Base-by-base conservation (phyloP, 257 asterid species). In the Vinca minor region DNA sequence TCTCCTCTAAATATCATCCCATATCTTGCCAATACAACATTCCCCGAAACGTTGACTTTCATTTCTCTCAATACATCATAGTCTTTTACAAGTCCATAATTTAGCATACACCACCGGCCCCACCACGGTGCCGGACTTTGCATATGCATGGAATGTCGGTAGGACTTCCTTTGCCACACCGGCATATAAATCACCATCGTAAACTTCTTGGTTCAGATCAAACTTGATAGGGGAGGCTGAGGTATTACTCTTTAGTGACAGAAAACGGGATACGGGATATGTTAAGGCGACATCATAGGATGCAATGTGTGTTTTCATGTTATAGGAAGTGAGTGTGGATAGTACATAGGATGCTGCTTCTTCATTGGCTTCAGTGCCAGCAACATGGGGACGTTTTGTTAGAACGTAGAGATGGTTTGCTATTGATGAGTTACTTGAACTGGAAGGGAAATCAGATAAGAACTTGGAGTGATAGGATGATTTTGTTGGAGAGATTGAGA, bases 1-100 rank as follows among this genome's bases (percentile, higher is more conserved):
- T 90, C 95, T 67, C 96, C 97, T 79, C 97, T 84, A 69, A 28
- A 90, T 42, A 85, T 78, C 76, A 78, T 36, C 38, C 95, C 97
- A 41, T 90, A 90, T 78, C 88, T 79, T 7, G 93, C 95, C 71
- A 90, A 68, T 11, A 70, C 90, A 66, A 90, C 74, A 23, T 31
- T 73, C n/a, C 89, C 88, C 1, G 95, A 59, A 5, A 84, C 84
- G 59, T 87, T 84, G 4, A 87, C 93, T 39, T 89, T 87, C 77
- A 82, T 75, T 61, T 65, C 81, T 53, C 35, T 72, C 82, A 90
- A 50, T 4, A 67, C 69, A 0, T 18, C 69, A 21, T 28, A 84
- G 64, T 90, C 97, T 53, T 87, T 90, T 25, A 82, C 79, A 1
- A 91, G 84, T 45, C 96, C 96, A 53, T 87, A 90, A 39, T 87